Evolutionary conservation across 345 rosid genomes (phyloP).

Genomic region (Viola odorata): DNA sequence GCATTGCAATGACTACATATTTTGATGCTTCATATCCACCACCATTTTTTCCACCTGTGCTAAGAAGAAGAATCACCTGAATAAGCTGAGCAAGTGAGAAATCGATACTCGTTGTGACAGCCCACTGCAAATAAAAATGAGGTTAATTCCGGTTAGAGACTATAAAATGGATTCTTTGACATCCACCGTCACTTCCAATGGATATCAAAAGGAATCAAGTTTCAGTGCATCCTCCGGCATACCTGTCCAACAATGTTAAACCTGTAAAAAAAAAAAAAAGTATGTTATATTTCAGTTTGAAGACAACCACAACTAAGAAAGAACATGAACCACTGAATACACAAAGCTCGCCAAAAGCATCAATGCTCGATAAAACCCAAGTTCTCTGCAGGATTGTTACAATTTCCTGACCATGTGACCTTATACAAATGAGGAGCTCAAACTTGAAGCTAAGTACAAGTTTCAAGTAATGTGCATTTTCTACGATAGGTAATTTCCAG

Average conservation of each 20-base stretch:
- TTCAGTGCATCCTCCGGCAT: constrained; percentile 6
- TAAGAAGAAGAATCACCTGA: constrained; percentile 73
- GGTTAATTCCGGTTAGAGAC: constrained; percentile 13
- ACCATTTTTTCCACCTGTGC: constrained; percentile 91
- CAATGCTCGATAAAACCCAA: background rate
- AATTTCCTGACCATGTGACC: background rate
- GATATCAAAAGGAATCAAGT: constrained; percentile 8
- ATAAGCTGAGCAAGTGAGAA: constrained; percentile 62
- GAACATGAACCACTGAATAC: constrained; percentile 10
- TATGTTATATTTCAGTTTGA: constrained; percentile 1
- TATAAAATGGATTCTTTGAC: constrained; percentile 7
- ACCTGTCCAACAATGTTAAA: constrained; percentile 98
- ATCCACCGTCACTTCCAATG: background rate
- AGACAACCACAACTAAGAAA: background rate
- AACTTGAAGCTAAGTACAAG: background rate
- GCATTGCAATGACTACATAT: constrained; percentile 64
- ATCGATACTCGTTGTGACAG: constrained; percentile 67
- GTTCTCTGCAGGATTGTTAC: no score
- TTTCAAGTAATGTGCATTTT: background rate
- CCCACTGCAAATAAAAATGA: constrained; percentile 66
- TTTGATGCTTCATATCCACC: constrained; percentile 88
- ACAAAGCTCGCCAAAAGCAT: background rate
- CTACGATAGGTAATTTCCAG: background rate
- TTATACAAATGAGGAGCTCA: background rate
- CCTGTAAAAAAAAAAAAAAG: constrained; percentile 47